phyloP scores from a whole-genome alignment of 2,329 filamentous ascomycete genomes.

The Aspergillus ruber region DNA sequence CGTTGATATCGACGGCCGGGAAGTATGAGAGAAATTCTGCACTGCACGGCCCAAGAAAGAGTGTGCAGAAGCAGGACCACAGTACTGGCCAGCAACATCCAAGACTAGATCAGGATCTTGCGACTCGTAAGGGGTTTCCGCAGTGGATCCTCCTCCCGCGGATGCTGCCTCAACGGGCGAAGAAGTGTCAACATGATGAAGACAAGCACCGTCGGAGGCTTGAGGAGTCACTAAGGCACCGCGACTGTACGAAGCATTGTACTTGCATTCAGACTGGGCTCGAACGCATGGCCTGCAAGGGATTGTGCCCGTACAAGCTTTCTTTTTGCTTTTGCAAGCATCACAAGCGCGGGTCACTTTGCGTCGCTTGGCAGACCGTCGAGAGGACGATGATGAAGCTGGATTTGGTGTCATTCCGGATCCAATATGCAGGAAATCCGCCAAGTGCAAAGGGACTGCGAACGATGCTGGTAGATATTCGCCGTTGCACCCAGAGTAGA shows the following conservation, averaged over 20 bases:
- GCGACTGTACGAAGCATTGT: conserved; percentile 17
- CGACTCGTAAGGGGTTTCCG: background rate
- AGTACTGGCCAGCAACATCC: conserved; percentile 15
- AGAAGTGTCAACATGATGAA: background rate
- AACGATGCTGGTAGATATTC: no score
- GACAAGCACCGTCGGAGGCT: conserved; percentile 3
- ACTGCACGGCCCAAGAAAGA: conserved; percentile 17
- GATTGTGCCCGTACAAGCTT: conserved; percentile 17
- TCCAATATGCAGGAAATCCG: no score
- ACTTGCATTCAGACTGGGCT: conserved; percentile 11
- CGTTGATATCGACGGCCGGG: conserved; percentile 4
- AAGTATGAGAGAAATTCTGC: conserved; percentile 9
- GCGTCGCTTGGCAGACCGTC: conserved; percentile 11
- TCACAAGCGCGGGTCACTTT: conserved; percentile 21
- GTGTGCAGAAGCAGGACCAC: conserved; percentile 18
- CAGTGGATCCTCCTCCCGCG: background rate
- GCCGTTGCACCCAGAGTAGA: no score
- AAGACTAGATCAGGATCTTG: conserved; percentile 2
- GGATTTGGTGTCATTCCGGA: no score
- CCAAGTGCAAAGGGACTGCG: no score
- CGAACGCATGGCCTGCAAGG: conserved; percentile 16
- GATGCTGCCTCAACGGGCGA: no score
- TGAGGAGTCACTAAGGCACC: conserved; percentile 14
- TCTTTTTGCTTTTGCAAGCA: conserved; percentile 19
- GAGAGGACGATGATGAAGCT: background rate